A percentile compares a stretch with the other conserved stretches of the same genome.
These are phyloP conservation scores for Talaromyces sp. DNA, from an alignment of 2,329 filamentous ascomycete genomes.

Conservation along the genomic window DNA sequence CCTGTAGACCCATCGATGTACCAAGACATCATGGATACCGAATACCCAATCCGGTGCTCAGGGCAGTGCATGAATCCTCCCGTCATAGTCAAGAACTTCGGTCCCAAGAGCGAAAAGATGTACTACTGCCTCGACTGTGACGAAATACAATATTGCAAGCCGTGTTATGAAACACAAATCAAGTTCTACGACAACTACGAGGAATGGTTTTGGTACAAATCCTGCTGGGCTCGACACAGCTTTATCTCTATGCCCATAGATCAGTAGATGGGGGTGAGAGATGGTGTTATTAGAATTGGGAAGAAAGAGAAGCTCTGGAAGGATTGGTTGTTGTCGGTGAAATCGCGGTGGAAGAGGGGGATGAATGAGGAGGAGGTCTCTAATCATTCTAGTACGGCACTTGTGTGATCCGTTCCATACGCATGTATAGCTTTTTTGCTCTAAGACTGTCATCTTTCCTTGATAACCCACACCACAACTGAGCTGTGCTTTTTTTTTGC, in stretches of 20 bases:
- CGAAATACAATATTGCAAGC: neutral
- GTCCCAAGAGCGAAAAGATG: neutral
- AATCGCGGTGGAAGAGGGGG: slow-evolving; percentile 1
- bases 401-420: neutral
- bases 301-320: slow-evolving; percentile 9
- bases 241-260: slow-evolving; percentile 6
- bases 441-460: neutral
- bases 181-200: slow-evolving; percentile 3
- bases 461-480: too few species aligned
- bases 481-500: too few species aligned
- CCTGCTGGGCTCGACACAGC: slow-evolving; percentile 2
- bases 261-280: neutral
- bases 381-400: neutral
- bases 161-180: neutral
- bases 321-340: slow-evolving; percentile 6
- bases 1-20: neutral
- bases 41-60: neutral
- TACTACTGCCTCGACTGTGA: neutral
- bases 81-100: neutral
- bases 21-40: neutral
- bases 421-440: neutral
- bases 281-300: slow-evolving; percentile 4
- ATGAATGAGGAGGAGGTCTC: slow-evolving; percentile 2
- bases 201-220: slow-evolving; percentile 5
- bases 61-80: neutral